Evolutionary conservation across 768 basidiomycete genomes (phyloP), one percentile per base, ranked within the genome.

Genomic region (Suillus weaverae): DNA sequence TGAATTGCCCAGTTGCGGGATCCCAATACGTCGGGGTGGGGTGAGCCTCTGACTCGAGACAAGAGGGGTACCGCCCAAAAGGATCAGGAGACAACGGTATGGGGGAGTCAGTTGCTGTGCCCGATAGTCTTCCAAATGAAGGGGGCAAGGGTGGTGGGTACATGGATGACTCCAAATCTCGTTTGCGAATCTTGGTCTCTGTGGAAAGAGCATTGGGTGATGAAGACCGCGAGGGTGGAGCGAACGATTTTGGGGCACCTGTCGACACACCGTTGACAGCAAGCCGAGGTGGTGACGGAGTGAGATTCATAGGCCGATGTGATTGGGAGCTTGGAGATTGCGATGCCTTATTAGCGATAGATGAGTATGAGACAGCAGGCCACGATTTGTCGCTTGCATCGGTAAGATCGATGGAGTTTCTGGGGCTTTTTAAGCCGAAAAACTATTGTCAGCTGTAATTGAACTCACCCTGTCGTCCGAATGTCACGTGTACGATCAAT

Each of bases 51-150:
- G 70, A 46, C 38, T 79, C 76, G 35, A 80, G 73, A 20, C 79
- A 69, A 3, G 90, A 91, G 38, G 91, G 81, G 70, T 84, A 89
- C 33, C 91, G 84, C 13, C 89, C 87, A 70, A 94, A 93, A 33
- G 92, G 92, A 77, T 94, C 92, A 9, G 92, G 90, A 11, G 91
- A 90, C n/a, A 92, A 79, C 44, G 92, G 92, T 62, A 93, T 90
- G 26, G 90, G 89, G 2, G 88, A 87, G 48, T 80, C 81, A 10
- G 78, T 66, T 36, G 68, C 53, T 69, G 65, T 43, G 63, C 72
- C 61, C 65, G 69, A 53, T 61, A 72, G 70, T 62, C 39, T 67
- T 36, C 72, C 68, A 62, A 74, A 67, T 32, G 76, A 68, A 22
- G 76, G 72, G 36, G 76, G 71, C 33, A 76, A 73, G 50, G 77